Base-by-base conservation (phyloP, 2,329 filamentous ascomycete genomes). In the Aspergillus hiratsukae region DNA sequence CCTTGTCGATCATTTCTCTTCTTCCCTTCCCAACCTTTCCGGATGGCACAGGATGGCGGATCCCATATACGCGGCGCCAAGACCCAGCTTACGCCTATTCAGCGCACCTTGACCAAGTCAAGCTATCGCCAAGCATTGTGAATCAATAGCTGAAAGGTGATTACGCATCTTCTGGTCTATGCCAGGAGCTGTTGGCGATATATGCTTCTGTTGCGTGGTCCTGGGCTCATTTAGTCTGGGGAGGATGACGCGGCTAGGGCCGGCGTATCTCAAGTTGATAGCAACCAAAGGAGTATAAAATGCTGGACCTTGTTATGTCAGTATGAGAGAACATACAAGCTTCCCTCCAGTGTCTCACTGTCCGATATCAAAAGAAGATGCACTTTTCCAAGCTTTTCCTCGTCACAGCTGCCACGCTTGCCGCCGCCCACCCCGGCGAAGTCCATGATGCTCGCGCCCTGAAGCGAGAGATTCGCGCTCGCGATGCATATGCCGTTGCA, bases 381-480 rank as follows among this genome's bases (percentile, higher is more conserved):
- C 67, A 65, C 46, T 59, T 72, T 43, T 65, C 65, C 46, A 68
- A 70, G 46, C 48, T 72, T 41, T 61, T 74, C 21, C 59, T 67
- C 48, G 57, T 73, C 17, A 67, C 62, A 40, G 70, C 69, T 4
- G 66, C 67, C 45, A 63, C 67, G 3, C 60, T 71, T 9, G 63
- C 61, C 23, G 58, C 69, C 27, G 67, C 68, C 41, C 68, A 70
- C 48, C 68, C 68, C 0, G 68, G 68, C n/a, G 68, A 71, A 55
- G 66, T 69, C 43, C 67, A 70, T 9, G 65, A 71, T 35, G 61
- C 64, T 6, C 60, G 64, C 37, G 60, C 57, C 19, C n/a, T 70
- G 28, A 68, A 67, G 61, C 63, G 65, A 6, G 68, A 70, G 54
- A 62, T 70, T 17, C 61, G 63, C 29, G 62, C 64, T 51, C 67